A percentile compares a stretch with the other conserved stretches of the same genome.
Conservation (phyloP, 2,329 filamentous ascomycete genomes). For the Aspergillus intermedius region DNA sequence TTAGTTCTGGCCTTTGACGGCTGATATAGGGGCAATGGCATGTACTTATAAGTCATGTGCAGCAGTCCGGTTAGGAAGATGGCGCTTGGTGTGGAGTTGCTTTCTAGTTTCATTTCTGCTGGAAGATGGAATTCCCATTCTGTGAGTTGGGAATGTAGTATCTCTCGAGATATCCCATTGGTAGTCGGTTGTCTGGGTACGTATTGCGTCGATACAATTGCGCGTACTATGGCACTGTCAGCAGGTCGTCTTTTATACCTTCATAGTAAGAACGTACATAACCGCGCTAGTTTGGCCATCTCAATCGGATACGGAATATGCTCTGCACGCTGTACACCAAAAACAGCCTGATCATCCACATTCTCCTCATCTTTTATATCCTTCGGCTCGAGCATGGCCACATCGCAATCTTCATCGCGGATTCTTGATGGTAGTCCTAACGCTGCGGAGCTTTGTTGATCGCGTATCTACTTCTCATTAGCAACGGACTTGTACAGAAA, state of each 20-base stretch:
- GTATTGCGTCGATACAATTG: slow-evolving; percentile 34
- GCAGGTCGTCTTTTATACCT: neutral
- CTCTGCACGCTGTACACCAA: slow-evolving; percentile 27
- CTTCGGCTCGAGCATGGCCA: slow-evolving; percentile 30
- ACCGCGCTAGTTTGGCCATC: slow-evolving; percentile 34
- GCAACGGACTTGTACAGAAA: too few species aligned
- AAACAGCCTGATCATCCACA: slow-evolving; percentile 16
- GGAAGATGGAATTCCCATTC: slow-evolving; percentile 37
- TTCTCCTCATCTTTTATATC: slow-evolving; percentile 33
- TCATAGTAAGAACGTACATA: slow-evolving; percentile 20
- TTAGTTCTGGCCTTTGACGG: too few species aligned
- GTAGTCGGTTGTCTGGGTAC: slow-evolving; percentile 18
- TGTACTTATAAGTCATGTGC: slow-evolving; percentile 41
- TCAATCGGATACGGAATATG: slow-evolving; percentile 31
- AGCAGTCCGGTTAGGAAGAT: slow-evolving; percentile 38
- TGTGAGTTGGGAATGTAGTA: slow-evolving; percentile 27
- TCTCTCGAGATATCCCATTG: slow-evolving; percentile 16
- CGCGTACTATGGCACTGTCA: neutral
- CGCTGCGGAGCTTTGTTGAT: slow-evolving; percentile 43
- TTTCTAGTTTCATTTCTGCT: slow-evolving; percentile 26
- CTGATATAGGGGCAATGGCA: neutral
- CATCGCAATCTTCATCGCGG: slow-evolving; percentile 46
- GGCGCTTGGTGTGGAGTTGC: slow-evolving; percentile 21
- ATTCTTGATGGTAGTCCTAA: slow-evolving; percentile 43
- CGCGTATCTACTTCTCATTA: slow-evolving; percentile 31